Evolutionary conservation across 2,329 filamentous ascomycete genomes (phyloP).

Genomic region (Alternaria consortialis): DNA sequence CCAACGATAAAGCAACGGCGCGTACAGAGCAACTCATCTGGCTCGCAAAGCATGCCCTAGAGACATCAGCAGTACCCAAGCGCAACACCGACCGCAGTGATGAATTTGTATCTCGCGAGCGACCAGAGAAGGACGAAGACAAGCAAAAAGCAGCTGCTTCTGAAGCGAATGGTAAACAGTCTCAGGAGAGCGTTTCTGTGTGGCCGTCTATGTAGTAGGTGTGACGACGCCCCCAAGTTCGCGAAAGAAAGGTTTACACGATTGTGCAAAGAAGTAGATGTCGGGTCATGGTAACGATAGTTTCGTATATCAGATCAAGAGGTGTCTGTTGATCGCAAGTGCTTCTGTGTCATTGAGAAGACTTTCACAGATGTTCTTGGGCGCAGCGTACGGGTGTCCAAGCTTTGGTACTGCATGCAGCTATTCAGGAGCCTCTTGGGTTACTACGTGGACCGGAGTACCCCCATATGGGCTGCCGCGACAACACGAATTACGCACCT

Average conservation of each 20-base stretch:
- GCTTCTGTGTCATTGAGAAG: background rate
- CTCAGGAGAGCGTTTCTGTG: conserved; percentile 17
- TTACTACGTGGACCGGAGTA: background rate
- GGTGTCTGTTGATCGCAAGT: background rate
- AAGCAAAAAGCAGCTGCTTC: conserved; percentile 1
- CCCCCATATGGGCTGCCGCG: background rate
- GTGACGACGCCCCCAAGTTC: background rate
- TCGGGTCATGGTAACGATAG: background rate
- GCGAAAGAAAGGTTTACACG: background rate
- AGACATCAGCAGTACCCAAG: conserved; percentile 4
- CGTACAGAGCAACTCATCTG: conserved; percentile 24
- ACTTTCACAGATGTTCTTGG: background rate
- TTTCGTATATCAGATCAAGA: background rate
- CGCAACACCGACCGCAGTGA: background rate
- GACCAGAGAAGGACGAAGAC: background rate
- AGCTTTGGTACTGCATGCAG: background rate
- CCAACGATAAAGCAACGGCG: conserved; percentile 8
- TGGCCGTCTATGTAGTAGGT: conserved; percentile 34
- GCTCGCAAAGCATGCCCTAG: conserved; percentile 25
- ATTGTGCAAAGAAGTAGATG: background rate
- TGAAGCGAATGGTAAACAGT: background rate
- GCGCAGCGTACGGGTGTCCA: background rate
- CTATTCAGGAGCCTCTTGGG: background rate
- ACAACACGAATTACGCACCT: background rate
- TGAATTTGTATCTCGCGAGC: background rate